Base-by-base conservation (phyloP, 1,284 basidiomycete genomes). In the Ceratobasidium theobromae region DNA sequence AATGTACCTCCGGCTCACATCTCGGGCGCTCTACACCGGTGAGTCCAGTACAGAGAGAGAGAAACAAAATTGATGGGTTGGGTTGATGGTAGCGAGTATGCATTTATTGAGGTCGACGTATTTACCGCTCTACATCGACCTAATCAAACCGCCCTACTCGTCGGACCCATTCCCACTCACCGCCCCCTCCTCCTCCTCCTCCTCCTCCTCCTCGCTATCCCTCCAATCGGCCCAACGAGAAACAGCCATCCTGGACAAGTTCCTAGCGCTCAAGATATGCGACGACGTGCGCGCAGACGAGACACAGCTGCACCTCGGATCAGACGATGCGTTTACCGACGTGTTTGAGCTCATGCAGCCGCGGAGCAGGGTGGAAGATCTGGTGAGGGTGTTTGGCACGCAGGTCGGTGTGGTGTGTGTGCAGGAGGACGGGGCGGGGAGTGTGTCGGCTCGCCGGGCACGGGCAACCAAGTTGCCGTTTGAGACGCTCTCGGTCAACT, bases 201-300 rank as follows among this genome's bases (percentile, higher is more conserved):
- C 60, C 48, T 4, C 58, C 18, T 62, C 52, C 58, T 62, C 33
- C 58, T 32, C 48, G 16, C 41, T 64, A 5, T 68, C 67, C 27
- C 57, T 62, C 57, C 65, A 60, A 62, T 54, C 55, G 54, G 27
- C 67, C 25, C 70, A 67, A 51, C 83, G 88, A 66, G 89, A 91
- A 73, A 89, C 88, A 0, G 72, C 75, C 49, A 80, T 87, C n/a
- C 81, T 91, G 28, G 89, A 91, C 77, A 79, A 81, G 68, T 91
- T 88, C 78, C 86, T 91, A 65, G 82, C 84, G 5, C 82, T 91
- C 71, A 89, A 88, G 75, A 86, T 89, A 64, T 84, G 82, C 33
- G 86, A 91, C 72, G 89, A 91, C 74, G 81, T 89, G 41, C 85
- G 85, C 78, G 76, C 79, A 53, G 88, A 91, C 74, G 86, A 88